Base-by-base conservation (phyloP, 129 eudicot species). In the Tagetes patula region DNA sequence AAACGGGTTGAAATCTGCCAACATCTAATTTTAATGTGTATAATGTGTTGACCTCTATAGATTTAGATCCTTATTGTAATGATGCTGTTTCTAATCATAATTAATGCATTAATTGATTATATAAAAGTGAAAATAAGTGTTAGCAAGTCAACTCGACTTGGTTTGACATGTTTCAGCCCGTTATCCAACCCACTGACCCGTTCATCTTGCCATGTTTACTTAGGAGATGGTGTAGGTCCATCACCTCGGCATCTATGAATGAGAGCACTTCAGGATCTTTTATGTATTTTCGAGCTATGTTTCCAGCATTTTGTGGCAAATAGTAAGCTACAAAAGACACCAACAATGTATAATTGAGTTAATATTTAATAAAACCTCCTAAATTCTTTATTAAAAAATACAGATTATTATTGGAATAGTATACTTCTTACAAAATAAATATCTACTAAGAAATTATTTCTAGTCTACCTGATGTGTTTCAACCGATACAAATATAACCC, bases 201-300 rank as follows among this genome's bases (percentile, higher is more conserved):
- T 48, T 45, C 46, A 64, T 64, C 11, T n/a, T 64, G 69, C 34
- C 69, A 40, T 48, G 38, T 58, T n/a, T 62, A 62, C 37, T 11
- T 65, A 30, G 54, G 70, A 55, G 42, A 75, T 31, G 39, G 69
- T 39, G 37, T 45, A 27, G 8, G 11, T 67, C 72, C 69, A 94
- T 97, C 99, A 94, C 99, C 99, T 95, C 99, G 1, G 97, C 99
- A 80, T 95, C 99, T 80, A 95, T 90, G 75, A 88, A 95, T 33
- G 96, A 85, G 77, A 90, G 83, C 82, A 95, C 82, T 62, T 86
- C 80, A 0, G 89, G 91, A 81, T 95, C 97, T 75, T 88, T 90
- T 39, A 95, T 90, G 77, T 74, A 88, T 65, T 83, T 86, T 40
- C 94, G 89, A 76, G 99, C 97, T 64, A 95, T 88, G 83, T 70